Conservation (phyloP, 2,329 filamentous ascomycete genomes). For the Arthrobotrys pseudoclavata region DNA sequence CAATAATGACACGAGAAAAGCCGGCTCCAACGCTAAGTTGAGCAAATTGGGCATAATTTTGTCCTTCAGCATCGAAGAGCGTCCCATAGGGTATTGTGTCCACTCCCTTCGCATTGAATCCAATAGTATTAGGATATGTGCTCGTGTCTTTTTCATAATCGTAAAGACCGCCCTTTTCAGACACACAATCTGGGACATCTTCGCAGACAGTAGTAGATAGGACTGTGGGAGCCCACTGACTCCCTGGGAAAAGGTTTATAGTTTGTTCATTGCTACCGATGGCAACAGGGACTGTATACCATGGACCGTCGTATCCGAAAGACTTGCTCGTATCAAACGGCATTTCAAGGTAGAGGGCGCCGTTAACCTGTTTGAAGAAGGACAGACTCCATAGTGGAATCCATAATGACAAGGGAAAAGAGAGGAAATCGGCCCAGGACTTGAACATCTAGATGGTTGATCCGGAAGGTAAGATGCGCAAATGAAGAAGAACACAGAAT, state of each 20-base stretch:
- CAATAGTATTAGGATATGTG: constrained; percentile 5
- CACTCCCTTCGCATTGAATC: neutral
- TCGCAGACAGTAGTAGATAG: constrained; percentile 8
- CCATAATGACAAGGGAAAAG: neutral
- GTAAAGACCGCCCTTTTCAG: neutral
- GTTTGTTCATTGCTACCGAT: constrained; percentile 5
- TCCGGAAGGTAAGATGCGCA: neutral
- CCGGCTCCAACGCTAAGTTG: neutral
- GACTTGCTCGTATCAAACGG: constrained; percentile 1
- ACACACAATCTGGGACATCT: neutral
- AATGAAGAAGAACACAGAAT: neutral
- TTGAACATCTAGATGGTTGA: neutral
- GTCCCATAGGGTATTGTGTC: constrained; percentile 1
- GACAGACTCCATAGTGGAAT: neutral
- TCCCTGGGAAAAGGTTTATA: constrained; percentile 1
- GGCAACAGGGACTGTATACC: neutral
- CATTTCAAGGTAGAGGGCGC: neutral
- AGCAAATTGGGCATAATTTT: neutral
- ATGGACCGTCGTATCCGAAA: constrained; percentile 15
- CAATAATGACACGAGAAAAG: constrained; percentile 8
- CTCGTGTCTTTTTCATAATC: neutral
- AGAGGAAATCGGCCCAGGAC: neutral
- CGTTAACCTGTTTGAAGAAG: neutral
- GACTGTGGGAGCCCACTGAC: neutral
- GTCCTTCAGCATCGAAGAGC: neutral